Evolutionary conservation across 176 grass and related monocot genomes (phyloP).

Genomic region (Melocanna baccifera): DNA sequence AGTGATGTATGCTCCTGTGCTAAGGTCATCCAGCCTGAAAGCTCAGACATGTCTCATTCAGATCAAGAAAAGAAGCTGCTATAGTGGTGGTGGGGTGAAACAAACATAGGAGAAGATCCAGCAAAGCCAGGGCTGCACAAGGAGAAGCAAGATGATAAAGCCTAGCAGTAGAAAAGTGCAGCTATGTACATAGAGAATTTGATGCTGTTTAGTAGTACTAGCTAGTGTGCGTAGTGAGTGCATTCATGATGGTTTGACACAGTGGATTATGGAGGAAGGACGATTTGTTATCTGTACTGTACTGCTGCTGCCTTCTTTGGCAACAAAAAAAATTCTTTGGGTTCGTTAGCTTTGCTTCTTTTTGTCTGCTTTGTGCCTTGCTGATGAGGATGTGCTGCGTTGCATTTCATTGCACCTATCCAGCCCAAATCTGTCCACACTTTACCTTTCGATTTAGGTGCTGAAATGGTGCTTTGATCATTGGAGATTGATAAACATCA

Average conservation of each 20-base stretch:
- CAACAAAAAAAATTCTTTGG: conserved; percentile 10
- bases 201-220: conserved; percentile 25
- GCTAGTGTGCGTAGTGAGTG: not conserved
- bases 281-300: conserved; percentile 26
- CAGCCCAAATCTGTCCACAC: not conserved
- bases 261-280: not conserved
- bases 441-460: not conserved
- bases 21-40: not conserved
- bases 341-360: conserved; percentile 21
- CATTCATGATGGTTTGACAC: conserved; percentile 33
- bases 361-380: conserved; percentile 14
- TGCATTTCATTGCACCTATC: not conserved
- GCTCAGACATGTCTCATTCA: not conserved
- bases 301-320: not conserved
- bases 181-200: conserved; percentile 30
- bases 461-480: conserved; percentile 13
- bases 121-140: not conserved
- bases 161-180: conserved; percentile 23
- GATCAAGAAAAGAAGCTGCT: not conserved
- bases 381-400: not conserved
- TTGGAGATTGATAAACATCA: too few relatives aligned
- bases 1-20: not conserved
- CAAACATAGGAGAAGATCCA: not conserved
- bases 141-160: conserved; percentile 24
- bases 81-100: not conserved